Evolutionary conservation across 306 rosid genomes (phyloP).

Genomic region (Quercus glauca): DNA sequence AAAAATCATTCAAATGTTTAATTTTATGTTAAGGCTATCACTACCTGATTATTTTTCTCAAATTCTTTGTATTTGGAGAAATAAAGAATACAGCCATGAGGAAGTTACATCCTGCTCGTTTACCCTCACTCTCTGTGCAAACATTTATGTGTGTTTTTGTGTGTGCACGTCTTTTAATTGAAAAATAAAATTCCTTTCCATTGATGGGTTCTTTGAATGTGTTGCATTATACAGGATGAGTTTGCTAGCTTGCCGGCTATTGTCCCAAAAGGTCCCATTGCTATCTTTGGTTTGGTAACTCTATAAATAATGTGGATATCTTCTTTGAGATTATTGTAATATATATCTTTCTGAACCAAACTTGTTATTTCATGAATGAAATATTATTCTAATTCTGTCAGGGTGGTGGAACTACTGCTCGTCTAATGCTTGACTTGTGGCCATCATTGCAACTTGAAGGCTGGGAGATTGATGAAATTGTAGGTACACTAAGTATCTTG

Average conservation of each 20-base stretch:
- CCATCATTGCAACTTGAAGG: constrained; percentile 91
- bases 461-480: constrained; percentile 94
- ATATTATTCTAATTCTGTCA: constrained; percentile 34
- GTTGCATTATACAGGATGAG: constrained; percentile 67
- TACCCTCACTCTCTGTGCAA: neutral
- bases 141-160: neutral
- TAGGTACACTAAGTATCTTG: constrained; percentile 28
- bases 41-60: neutral
- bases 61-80: constrained; percentile 7
- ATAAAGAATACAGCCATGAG: constrained; percentile 3
- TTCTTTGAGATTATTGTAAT: constrained; percentile 10
- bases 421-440: constrained; percentile 87
- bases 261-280: constrained; percentile 86
- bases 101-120: neutral
- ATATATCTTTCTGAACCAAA: constrained; percentile 11
- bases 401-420: constrained; percentile 98
- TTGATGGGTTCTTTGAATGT: constrained; percentile 23
- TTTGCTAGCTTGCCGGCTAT: constrained; percentile 90
- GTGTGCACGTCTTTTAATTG: neutral
- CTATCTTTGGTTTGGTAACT: constrained; percentile 88
- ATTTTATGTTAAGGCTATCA: neutral
- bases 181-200: constrained; percentile 2
- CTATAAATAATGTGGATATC: neutral
- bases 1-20: neutral
- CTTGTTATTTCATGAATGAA: constrained; percentile 9